A percentile compares a stretch with the other conserved stretches of the same genome.
phyloP scores from a whole-genome alignment of 1,139 yeast genomes.

The Pichia sp. region DNA sequence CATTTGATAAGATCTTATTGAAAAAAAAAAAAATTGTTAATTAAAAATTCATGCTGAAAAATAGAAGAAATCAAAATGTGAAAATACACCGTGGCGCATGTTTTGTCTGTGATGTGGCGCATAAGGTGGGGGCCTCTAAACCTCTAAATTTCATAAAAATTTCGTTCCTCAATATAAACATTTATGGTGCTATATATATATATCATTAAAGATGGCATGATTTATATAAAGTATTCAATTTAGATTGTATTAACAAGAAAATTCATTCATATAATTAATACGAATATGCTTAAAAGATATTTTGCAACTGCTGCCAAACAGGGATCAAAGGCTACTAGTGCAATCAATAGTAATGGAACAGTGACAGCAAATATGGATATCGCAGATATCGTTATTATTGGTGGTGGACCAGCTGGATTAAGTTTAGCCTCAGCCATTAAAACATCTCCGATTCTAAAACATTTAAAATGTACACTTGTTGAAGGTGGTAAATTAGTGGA shows the following conservation, averaged over 20 bases:
- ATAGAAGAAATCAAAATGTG: not conserved
- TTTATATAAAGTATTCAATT: too few relatives aligned
- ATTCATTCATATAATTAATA: too few relatives aligned
- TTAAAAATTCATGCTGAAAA: not conserved
- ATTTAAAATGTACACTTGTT: conserved; percentile 59
- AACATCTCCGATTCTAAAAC: conserved; percentile 53
- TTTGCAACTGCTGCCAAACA: conserved; percentile 25
- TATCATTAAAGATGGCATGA: too few relatives aligned
- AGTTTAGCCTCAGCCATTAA: conserved; percentile 76
- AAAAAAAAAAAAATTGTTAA: too few relatives aligned
- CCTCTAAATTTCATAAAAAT: too few relatives aligned
- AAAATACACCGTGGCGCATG: conserved; percentile 1
- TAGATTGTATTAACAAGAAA: too few relatives aligned
- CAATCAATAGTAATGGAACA: too few relatives aligned
- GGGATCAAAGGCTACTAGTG: too few relatives aligned
- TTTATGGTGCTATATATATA: too few relatives aligned
- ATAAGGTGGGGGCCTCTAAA: too few relatives aligned
- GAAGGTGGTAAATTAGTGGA: conserved; percentile 60
- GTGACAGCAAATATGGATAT: conserved; percentile 10
- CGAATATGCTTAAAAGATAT: conserved; percentile 28
- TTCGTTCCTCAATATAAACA: too few relatives aligned
- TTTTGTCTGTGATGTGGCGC: not conserved
- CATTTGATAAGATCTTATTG: too few relatives aligned
- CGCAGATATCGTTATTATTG: conserved; percentile 80
- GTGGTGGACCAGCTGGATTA: conserved; percentile 98